Conservation (phyloP, 1,284 basidiomycete species). For the Amylostereum areolatum region DNA sequence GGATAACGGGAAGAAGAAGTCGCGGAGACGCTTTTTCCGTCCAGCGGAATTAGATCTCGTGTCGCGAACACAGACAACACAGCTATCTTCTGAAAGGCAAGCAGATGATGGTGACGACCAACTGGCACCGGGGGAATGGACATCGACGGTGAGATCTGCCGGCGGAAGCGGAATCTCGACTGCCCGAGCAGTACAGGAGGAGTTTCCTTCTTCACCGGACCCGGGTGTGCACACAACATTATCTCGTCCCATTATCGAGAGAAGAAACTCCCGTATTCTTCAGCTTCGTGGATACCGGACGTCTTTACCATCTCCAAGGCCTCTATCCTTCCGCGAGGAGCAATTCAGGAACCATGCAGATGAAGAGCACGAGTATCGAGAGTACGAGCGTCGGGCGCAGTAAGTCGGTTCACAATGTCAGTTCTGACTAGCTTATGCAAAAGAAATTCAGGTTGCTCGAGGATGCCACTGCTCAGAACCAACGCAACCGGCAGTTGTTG, state of each 20-base stretch:
- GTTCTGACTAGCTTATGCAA: slow-evolving; percentile 4
- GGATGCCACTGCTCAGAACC: slow-evolving; percentile 51
- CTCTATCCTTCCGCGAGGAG: slow-evolving; percentile 15
- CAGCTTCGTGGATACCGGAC: slow-evolving; percentile 17
- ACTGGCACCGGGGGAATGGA: no score
- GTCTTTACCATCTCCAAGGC: slow-evolving; percentile 15
- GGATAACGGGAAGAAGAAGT: slow-evolving; percentile 16
- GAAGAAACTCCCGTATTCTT: slow-evolving; percentile 1
- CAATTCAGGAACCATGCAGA: slow-evolving; percentile 36
- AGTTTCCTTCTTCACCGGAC: no score
- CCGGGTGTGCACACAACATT: no score
- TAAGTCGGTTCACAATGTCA: slow-evolving; percentile 28
- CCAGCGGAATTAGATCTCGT: slow-evolving; percentile 10
- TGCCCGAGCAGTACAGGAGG: no score
- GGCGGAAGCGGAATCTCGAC: no score
- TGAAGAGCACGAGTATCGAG: slow-evolving; percentile 41
- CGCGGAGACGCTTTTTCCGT: slow-evolving; percentile 10
- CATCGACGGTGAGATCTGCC: no score
- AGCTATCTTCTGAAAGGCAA: slow-evolving; percentile 18
- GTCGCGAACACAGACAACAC: slow-evolving; percentile 14
- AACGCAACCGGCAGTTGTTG: slow-evolving; percentile 56
- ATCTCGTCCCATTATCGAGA: no score
- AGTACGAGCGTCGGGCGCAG: slow-evolving; percentile 58
- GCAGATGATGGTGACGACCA: no score
- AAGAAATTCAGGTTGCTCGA: slow-evolving; percentile 44